These are phyloP conservation scores for Rhododendron molle DNA, from an alignment of 148 eudicot genomes.

Conservation along the genomic window DNA sequence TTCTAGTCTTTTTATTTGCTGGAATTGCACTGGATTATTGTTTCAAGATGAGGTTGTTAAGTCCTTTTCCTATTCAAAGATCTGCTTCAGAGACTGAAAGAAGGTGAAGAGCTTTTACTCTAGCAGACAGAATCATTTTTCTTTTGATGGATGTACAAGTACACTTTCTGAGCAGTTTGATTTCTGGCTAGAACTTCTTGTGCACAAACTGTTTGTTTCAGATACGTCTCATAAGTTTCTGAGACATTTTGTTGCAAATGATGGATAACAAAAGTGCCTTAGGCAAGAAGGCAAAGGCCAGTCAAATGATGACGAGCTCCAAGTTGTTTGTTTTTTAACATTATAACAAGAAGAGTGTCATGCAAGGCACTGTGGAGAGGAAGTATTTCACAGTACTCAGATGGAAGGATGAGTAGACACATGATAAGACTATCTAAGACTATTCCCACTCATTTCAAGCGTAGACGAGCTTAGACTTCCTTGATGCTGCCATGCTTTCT, in stretches of 20 bases:
- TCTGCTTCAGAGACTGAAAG: slow-evolving; percentile 21
- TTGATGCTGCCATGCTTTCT: background rate
- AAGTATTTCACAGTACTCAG: background rate
- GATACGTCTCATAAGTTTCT: background rate
- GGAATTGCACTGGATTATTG: slow-evolving; percentile 84
- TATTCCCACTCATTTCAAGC: background rate
- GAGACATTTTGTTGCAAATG: background rate
- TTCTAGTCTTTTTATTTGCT: slow-evolving; percentile 74
- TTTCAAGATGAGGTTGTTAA: slow-evolving; percentile 65
- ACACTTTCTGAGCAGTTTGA: background rate
- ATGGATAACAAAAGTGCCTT: background rate
- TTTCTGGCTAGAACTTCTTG: background rate
- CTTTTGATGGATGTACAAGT: background rate
- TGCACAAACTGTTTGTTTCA: background rate
- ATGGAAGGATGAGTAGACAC: background rate
- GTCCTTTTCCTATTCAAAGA: slow-evolving; percentile 67
- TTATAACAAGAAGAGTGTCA: background rate
- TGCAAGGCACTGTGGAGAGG: background rate
- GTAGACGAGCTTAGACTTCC: background rate
- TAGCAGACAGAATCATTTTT: background rate
- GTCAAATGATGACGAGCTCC: background rate
- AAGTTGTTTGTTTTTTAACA: background rate
- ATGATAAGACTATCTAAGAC: background rate
- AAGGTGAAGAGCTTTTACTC: slow-evolving; percentile 3
- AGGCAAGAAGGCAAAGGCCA: background rate